Base-by-base conservation (phyloP, 345 rosid genomes). In the Citropsis articulata region DNA sequence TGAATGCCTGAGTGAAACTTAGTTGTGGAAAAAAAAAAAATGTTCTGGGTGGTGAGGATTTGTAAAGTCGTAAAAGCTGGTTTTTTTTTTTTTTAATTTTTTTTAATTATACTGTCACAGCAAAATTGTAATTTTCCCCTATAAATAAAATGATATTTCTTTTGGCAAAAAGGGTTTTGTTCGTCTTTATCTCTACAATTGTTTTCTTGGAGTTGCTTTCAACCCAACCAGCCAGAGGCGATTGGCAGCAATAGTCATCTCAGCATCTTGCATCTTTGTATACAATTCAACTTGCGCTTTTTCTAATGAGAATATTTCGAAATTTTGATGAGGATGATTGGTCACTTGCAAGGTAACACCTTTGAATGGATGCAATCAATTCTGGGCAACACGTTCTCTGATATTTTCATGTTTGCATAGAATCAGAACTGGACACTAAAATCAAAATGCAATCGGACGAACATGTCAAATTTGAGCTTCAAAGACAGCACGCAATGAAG, bases 21-120 rank as follows among this genome's bases (percentile, higher is more conserved):
- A 27, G 30, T 66, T 82, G 82, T 75, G 82, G 81, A 27, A 18
- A 53, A 53, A 50, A 16, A 50, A 50, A 18, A 50, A 55, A 48
- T 56, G 79, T 75, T 10, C 40, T 62, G 38, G 85, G 84, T 84
- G 82, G 79, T 62, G 72, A 79, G 82, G 89, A 14, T 53, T 50
- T 86, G 86, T 85, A 82, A 86, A 86, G 85, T 35, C 81, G 81
- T 81, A 83, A 81, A 80, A 82, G 57, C 83, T 81, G 88, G 70
- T 82, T 85, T 84, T 53, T 82, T 71, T 79, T 84, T 62, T 75
- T 45, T 45, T 45, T 42, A 82, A n/a, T n/a, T 50, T 82, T 68
- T 84, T 62, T 7, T 36, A 38, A 73, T 81, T 75, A 81, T 79
- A 85, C 71, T 75, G 45, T 75, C 84, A 81, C 53, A 76, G 57